phyloP scores from a whole-genome alignment of 164 flowering plant genomes.

The Dillenia turbinata region DNA sequence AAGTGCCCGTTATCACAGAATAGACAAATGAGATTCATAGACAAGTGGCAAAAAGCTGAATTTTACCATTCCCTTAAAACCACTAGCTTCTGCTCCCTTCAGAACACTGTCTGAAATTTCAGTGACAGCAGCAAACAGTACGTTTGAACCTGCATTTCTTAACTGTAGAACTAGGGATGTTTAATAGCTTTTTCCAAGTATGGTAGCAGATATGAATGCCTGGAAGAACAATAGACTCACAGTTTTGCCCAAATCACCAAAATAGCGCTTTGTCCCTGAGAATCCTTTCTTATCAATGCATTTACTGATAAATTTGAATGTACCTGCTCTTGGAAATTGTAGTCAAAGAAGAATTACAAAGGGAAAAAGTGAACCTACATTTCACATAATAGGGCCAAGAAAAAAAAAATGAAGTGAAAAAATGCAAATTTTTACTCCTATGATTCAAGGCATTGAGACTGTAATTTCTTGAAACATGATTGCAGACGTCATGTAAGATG shows the following conservation, averaged over 20 bases:
- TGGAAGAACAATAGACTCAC: constrained; percentile 36
- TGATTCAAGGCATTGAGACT: neutral
- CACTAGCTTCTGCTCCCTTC: constrained; percentile 89
- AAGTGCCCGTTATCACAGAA: neutral
- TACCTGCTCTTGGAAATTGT: constrained; percentile 40
- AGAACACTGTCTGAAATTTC: constrained; percentile 89
- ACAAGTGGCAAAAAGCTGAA: neutral
- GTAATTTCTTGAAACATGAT: neutral
- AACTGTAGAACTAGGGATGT: constrained; percentile 41
- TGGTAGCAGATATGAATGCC: neutral
- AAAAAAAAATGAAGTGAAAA: neutral
- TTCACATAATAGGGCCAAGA: neutral
- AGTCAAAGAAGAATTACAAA: neutral
- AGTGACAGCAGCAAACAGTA: constrained; percentile 82
- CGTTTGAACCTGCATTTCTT: constrained; percentile 85
- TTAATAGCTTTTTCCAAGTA: neutral
- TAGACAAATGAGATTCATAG: neutral
- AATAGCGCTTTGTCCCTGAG: constrained; percentile 89
- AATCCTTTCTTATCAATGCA: constrained; percentile 71
- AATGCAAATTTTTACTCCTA: no score
- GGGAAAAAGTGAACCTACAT: neutral
- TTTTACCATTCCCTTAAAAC: constrained; percentile 86
- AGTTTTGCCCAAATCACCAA: constrained; percentile 90
- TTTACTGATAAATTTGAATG: constrained; percentile 79
- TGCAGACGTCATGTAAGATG: no score